phyloP scores from a whole-genome alignment of 345 rosid genomes.

The Citrus sp. region DNA sequence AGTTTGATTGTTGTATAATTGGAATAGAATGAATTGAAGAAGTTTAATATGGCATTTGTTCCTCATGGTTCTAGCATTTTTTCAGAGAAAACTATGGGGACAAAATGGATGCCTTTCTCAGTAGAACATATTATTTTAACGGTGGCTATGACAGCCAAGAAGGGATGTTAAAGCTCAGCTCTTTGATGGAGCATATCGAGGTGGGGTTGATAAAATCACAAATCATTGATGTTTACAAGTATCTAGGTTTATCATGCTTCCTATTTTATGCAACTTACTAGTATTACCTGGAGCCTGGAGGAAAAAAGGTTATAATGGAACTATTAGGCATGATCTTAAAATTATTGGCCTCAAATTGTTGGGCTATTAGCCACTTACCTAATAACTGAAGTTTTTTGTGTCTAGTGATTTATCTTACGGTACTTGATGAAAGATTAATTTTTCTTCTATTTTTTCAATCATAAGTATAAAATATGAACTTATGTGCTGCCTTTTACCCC shows the following conservation, averaged over 20 bases:
- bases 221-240: not conserved
- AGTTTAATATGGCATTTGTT: not conserved
- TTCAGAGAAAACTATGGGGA: conserved; percentile 62
- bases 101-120: conserved; percentile 62
- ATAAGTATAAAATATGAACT: no score
- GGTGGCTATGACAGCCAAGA: conserved; percentile 59
- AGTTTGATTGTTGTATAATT: not conserved
- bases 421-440: no score
- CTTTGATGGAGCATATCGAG: conserved; percentile 64
- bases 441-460: no score
- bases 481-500: no score
- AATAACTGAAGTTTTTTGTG: no score
- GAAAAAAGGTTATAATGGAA: not conserved
- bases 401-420: no score
- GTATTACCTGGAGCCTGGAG: no score
- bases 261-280: not conserved
- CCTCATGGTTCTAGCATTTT: not conserved
- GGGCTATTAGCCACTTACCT: no score
- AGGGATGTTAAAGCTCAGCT: conserved; percentile 63
- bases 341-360: not conserved
- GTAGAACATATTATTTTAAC: conserved; percentile 55
- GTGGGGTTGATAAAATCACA: conserved; percentile 26
- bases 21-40: not conserved
- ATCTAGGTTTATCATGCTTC: not conserved
- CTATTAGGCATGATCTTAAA: not conserved